Percentiles rank a stretch among this genome's conserved stretches.
Conservation (phyloP, 768 basidiomycete genomes). For the Polyporus arcularius region DNA sequence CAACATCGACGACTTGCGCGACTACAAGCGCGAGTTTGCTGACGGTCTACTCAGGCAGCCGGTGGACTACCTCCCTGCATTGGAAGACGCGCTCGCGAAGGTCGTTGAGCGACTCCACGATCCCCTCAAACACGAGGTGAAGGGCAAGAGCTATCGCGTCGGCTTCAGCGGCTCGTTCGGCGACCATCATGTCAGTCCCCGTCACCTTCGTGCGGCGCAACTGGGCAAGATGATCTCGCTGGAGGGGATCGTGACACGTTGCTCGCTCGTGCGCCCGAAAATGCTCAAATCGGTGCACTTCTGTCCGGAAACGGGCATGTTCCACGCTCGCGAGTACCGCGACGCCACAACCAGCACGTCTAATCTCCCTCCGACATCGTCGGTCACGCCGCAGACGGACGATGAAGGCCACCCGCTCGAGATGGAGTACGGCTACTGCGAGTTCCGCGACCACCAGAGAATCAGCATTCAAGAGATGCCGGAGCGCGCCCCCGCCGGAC, state of each 20-base stretch:
- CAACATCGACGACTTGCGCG: conserved; percentile 94
- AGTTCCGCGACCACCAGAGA: conserved; percentile 95
- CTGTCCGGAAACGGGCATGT: conserved; percentile 82
- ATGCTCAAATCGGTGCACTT: conserved; percentile 98
- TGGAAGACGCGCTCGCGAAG: conserved; percentile 79
- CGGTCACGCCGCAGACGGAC: conserved; percentile 88
- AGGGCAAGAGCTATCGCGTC: conserved; percentile 79
- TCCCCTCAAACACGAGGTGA: conserved; percentile 77
- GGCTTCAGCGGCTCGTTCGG: conserved; percentile 97
- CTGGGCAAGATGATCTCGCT: conserved; percentile 96
- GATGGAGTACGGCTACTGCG: conserved; percentile 90
- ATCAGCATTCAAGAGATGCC: conserved; percentile 99
- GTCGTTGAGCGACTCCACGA: conserved; percentile 77
- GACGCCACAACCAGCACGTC: conserved; percentile 89
- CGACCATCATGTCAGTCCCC: conserved; percentile 95
- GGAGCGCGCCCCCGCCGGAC: conserved; percentile 95
- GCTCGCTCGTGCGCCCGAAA: conserved; percentile 97
- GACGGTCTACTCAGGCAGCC: conserved; percentile 91
- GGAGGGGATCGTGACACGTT: conserved; percentile 97
- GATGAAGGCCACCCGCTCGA: conserved; percentile 85
- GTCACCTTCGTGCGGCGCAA: conserved; percentile 84
- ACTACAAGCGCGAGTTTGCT: conserved; percentile 84
- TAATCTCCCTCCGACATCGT: conserved; percentile 81
- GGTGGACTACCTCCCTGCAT: conserved; percentile 81
- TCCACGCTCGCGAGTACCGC: conserved; percentile 88